Base-by-base conservation (phyloP, 345 rosid genomes). In the Melaleuca alternifolia region DNA sequence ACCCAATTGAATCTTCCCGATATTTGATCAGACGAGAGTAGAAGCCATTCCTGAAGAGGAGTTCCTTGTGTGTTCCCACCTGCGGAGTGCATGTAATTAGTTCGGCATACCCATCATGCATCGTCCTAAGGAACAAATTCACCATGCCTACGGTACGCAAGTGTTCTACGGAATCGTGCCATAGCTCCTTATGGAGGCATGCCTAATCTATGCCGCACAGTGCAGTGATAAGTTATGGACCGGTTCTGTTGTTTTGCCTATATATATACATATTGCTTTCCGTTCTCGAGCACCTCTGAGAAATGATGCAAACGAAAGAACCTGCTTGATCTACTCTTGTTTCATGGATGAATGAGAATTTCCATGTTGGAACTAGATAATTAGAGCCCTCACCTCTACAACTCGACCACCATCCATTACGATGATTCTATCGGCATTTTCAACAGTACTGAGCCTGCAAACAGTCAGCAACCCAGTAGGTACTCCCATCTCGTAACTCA, bases 31-130 rank as follows among this genome's bases (percentile, higher is more conserved):
- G 54, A 51, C 57, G 86, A 3, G 91, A 85, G 75, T 92, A 92
- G 65, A 89, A 28, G 53, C 94, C 91, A 48, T 84, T 88, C 50
- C 84, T 87, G 14, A 11, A 86, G 30, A 92, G 77, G 37, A 92
- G 94, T 82, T 91, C 93, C 15, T 7, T 14, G 84, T 92, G 93
- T 7, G 79, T 54, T 56, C 93, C 94, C 87, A 92, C 86, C 94
- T 91, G 86, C 51, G 61, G 50, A 76, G 16, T 6, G 48, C 79
- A 3, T 9, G 79, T 6, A 24, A 71, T 71, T 33, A 71, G 3
- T 71, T 33, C 0, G 12, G 46, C 21, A 65, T 33, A 65, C 21
- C 12, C 44, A 5, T 65, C 23, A 65, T 16, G 46, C 76, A 30
- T 62, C 20, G 20, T 2, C 76, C 76, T 28, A 15, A 28, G 41